Evolutionary conservation across 495 filamentous ascomycete species (phyloP).

Genomic region (Xylaria intraflava): DNA sequence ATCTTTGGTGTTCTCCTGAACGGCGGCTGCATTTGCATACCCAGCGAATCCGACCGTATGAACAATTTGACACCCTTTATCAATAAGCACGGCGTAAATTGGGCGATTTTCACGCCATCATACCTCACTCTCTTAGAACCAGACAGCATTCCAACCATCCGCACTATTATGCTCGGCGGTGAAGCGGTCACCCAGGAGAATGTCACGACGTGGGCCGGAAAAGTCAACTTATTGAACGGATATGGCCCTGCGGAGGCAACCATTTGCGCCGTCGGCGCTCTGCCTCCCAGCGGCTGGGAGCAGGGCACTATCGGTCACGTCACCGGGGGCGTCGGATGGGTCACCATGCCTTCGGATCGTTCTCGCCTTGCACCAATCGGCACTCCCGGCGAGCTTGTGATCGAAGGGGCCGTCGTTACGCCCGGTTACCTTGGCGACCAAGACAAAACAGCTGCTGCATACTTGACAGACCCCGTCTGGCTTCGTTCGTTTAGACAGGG

Average conservation of each 20-base stretch:
- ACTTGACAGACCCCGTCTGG: slow-evolving; percentile 37
- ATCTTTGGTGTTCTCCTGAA: slow-evolving; percentile 45
- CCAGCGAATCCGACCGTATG: slow-evolving; percentile 5
- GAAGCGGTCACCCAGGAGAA: slow-evolving; percentile 1
- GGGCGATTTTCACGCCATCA: slow-evolving; percentile 3
- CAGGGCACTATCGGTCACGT: slow-evolving; percentile 4
- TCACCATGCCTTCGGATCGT: slow-evolving; percentile 44
- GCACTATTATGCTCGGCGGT: not conserved
- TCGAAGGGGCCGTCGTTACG: slow-evolving; percentile 29
- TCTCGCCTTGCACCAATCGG: slow-evolving; percentile 40
- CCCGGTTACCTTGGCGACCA: slow-evolving; percentile 31
- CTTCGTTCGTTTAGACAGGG: slow-evolving; percentile 1
- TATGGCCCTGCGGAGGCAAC: slow-evolving; percentile 3
- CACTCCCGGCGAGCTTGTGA: slow-evolving; percentile 25
- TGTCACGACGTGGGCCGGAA: not conserved
- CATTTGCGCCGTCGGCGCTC: not conserved
- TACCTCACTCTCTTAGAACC: not conserved
- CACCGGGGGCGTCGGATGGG: slow-evolving; percentile 41
- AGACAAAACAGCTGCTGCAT: slow-evolving; percentile 24
- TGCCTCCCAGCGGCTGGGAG: slow-evolving; percentile 39
- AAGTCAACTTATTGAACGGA: not conserved
- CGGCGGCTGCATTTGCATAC: slow-evolving; percentile 22
- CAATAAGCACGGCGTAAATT: not conserved
- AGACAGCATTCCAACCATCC: not conserved
- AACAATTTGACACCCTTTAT: not conserved